Conservation (phyloP, 1,139 yeast genomes). For the Yamadazyma friedrichii region DNA sequence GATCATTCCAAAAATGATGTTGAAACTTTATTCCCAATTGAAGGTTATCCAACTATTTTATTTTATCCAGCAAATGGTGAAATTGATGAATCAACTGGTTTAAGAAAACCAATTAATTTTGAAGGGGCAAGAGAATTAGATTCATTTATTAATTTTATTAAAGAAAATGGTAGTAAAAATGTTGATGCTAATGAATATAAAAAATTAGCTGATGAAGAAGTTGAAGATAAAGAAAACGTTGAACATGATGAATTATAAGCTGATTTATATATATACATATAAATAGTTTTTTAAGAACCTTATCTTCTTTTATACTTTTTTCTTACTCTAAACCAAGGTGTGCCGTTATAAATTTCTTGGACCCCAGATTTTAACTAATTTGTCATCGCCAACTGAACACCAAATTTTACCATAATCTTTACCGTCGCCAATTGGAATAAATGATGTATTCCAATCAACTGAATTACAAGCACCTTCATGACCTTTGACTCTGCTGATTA, state of each 20-base stretch:
- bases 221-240: slow-evolving; percentile 20
- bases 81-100: slow-evolving; percentile 52
- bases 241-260: slow-evolving; percentile 40
- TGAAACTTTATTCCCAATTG: slow-evolving; percentile 59
- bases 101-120: slow-evolving; percentile 65
- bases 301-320: slow-evolving; percentile 2
- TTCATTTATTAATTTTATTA: slow-evolving; percentile 66
- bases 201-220: slow-evolving; percentile 19
- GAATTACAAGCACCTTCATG: slow-evolving; percentile 71
- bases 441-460: slow-evolving; percentile 69
- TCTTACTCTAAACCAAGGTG: background rate
- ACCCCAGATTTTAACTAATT: slow-evolving; percentile 66
- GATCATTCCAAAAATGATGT: slow-evolving; percentile 93
- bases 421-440: slow-evolving; percentile 18
- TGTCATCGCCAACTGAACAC: slow-evolving; percentile 88
- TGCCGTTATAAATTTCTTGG: slow-evolving; percentile 21
- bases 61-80: slow-evolving; percentile 88
- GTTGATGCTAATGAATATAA: slow-evolving; percentile 48
- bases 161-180: slow-evolving; percentile 58
- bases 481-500: slow-evolving; percentile 58
- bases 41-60: slow-evolving; percentile 92
- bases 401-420: slow-evolving; percentile 52
- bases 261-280: background rate
- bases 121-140: slow-evolving; percentile 76
- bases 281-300: background rate